A percentile compares a stretch with the other conserved stretches of the same genome.
These are phyloP conservation scores for Oldenlandia corymbosa DNA, from an alignment of 257 asterid genomes.

Conservation along the genomic window DNA sequence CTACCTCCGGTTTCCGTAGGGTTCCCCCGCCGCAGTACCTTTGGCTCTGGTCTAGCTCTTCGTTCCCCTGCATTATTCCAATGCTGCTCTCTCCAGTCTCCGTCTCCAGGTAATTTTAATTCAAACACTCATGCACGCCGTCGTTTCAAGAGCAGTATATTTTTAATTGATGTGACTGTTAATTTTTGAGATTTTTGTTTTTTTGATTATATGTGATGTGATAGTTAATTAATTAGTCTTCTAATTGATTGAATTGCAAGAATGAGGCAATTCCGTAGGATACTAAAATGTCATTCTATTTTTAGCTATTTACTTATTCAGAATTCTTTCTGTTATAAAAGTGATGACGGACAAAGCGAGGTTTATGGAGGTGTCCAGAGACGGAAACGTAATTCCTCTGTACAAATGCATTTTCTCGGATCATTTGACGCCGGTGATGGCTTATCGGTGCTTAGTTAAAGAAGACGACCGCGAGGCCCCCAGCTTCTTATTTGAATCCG, in stretches of 20 bases:
- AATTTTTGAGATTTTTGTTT: too few species aligned
- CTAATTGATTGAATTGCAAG: too few species aligned
- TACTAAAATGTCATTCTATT: not conserved
- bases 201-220: too few species aligned
- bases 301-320: not conserved
- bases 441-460: conserved; percentile 86
- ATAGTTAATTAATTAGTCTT: not conserved
- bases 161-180: not conserved
- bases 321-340: conserved; percentile 16
- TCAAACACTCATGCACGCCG: not conserved
- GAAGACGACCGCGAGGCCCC: conserved; percentile 92
- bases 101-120: conserved; percentile 32
- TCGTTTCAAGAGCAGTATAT: not conserved
- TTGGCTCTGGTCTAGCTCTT: conserved; percentile 19
- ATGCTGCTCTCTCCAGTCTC: conserved; percentile 35
- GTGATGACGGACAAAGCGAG: conserved; percentile 49
- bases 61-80: conserved; percentile 24
- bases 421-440: conserved; percentile 87
- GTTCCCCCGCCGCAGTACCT: conserved; percentile 16
- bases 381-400: conserved; percentile 68
- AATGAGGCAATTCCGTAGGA: not conserved
- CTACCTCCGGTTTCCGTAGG: conserved; percentile 18
- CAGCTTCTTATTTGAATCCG: conserved; percentile 86
- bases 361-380: conserved; percentile 55
- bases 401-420: conserved; percentile 75